A percentile compares a stretch with the other conserved stretches of the same genome.
Conservation (phyloP, 2,329 filamentous ascomycete genomes). For the Exophiala alcalophila region DNA sequence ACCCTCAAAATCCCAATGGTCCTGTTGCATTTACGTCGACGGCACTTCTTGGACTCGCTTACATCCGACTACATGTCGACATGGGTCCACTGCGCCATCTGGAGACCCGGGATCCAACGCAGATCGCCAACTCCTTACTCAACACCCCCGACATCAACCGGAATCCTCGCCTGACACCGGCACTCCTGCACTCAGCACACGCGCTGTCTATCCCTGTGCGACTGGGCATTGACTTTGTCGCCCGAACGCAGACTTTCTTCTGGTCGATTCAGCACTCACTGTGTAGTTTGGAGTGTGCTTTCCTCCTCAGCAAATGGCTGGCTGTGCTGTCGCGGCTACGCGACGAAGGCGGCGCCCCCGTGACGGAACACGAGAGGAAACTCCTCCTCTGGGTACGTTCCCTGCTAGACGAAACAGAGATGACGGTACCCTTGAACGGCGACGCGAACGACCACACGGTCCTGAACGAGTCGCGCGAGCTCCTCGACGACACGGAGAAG, state of each 20-base stretch:
- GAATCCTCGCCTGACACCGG: conserved; percentile 48
- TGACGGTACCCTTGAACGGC: conserved; percentile 36
- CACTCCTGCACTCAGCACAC: conserved; percentile 53
- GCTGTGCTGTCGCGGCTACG: conserved; percentile 45
- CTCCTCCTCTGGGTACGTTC: conserved; percentile 48
- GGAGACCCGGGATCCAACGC: conserved; percentile 46
- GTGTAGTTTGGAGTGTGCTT: conserved; percentile 54
- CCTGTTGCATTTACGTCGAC: conserved; percentile 54
- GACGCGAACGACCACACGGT: conserved; percentile 26
- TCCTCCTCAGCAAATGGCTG: conserved; percentile 47
- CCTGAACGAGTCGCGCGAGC: conserved; percentile 34
- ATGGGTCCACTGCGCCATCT: conserved; percentile 48
- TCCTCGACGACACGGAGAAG: conserved; percentile 45
- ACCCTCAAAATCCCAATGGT: conserved; percentile 53
- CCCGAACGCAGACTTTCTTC: conserved; percentile 52
- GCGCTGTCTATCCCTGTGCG: conserved; percentile 54
- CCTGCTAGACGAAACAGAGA: conserved; percentile 51
- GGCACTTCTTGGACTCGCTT: conserved; percentile 47
- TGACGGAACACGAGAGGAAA: conserved; percentile 49
- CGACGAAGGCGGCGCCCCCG: conserved; percentile 36
- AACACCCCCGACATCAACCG: conserved; percentile 44
- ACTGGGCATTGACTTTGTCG: conserved; percentile 53
- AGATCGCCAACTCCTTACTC: conserved; percentile 47
- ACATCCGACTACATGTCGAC: conserved; percentile 49
- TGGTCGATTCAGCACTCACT: conserved; percentile 57